Base-by-base conservation (phyloP, 164 flowering plant genomes). In the Taxillus chinensis region DNA sequence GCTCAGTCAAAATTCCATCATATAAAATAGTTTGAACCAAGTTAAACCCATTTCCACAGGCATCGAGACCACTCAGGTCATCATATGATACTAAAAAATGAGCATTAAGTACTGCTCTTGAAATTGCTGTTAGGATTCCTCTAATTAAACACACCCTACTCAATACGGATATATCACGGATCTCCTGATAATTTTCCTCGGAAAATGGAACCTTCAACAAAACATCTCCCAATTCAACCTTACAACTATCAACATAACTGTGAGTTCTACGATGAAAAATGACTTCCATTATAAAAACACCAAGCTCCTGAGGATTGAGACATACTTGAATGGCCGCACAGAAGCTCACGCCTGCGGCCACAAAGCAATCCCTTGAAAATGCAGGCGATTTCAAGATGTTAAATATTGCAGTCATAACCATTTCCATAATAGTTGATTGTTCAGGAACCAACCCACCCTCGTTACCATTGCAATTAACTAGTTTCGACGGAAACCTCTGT, bases 271-370 rank as follows among this genome's bases (percentile, higher is more conserved):
- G 75, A 72, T 57, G 11, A 65, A 86, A 83, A 39, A 91, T 76
- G 42, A 75, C 82, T 65, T 71, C 68, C 64, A 83, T 75, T 43
- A 89, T 77, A 60, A 83, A 70, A 67, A 62, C 63, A 15, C 86
- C 84, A 63, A 91, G 92, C 67, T 85, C 87, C 49, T 81, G 70
- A 60, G 82, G 76, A 69, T 67, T 65, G 70, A 86, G 67, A 73
- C 81, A 82, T 7, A 77, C 90, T 76, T 91, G 99, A 15, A 95
- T 72, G 62, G 97, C 95, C 1, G 97, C 93, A 74, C 85, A 91
- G 17, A 95, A 80, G 65, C 83, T 77, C 67, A 89, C 99, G 4
- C 99, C 99, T 6, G 97, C 97, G 27, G 97, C 96, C 65, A 95
- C 96, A 66, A 77, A 78, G 68, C 93, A 84, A 77, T 95, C 99